Conservation (phyloP, 2,329 filamentous ascomycete genomes). For the Nothophoma quercina region DNA sequence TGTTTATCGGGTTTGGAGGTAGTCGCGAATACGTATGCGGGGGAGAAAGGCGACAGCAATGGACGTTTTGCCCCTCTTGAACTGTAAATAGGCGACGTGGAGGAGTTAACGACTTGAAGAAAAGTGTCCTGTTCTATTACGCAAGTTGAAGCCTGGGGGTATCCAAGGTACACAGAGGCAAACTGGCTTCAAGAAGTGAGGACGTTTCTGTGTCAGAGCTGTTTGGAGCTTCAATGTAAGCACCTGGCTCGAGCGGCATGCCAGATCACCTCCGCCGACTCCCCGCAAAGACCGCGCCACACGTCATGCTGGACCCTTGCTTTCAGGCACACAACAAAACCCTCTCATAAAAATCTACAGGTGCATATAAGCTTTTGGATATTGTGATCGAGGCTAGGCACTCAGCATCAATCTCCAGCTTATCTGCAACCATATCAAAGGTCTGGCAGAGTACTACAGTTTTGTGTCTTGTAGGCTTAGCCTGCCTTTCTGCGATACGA, state of each 20-base stretch:
- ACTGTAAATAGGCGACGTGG: neutral
- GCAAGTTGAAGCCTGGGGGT: neutral
- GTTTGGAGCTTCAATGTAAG: conserved; percentile 21
- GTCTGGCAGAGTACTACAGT: no score
- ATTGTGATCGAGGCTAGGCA: no score
- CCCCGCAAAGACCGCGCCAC: conserved; percentile 7
- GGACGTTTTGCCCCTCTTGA: conserved; percentile 10
- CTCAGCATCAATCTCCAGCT: no score
- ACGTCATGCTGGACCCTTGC: conserved; percentile 3
- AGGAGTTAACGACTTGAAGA: no score
- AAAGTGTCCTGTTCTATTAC: no score
- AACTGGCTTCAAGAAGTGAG: conserved; percentile 11
- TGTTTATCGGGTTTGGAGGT: neutral
- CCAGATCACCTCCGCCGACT: conserved; percentile 15
- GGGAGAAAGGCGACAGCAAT: conserved; percentile 18
- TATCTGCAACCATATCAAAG: no score
- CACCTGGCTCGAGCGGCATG: conserved; percentile 15
- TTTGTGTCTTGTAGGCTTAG: no score
- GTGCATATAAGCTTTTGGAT: no score
- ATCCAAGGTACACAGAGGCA: neutral
- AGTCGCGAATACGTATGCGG: conserved; percentile 24
- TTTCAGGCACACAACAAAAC: neutral
- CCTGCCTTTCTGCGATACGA: no score
- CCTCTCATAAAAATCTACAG: no score
- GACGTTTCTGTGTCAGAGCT: conserved; percentile 27